Conservation (phyloP, 73 alveolate species). For the Paramecium sonneborni region DNA sequence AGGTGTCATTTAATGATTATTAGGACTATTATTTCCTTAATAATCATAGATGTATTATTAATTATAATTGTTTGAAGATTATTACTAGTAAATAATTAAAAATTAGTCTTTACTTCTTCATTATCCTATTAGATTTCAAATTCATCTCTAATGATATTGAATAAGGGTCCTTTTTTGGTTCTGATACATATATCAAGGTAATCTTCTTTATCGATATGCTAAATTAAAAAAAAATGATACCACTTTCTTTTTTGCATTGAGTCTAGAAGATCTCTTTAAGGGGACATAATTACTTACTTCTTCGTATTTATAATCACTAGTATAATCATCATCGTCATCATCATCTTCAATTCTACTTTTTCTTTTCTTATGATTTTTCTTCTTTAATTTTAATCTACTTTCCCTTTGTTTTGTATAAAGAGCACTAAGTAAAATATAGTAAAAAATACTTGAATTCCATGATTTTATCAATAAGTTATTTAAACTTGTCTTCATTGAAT, state of each 20-base stretch:
- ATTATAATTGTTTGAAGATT: background rate
- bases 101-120: background rate
- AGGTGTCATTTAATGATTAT: background rate
- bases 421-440: background rate
- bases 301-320: background rate
- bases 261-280: slow-evolving; percentile 35
- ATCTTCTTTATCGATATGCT: slow-evolving; percentile 28
- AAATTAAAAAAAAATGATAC: background rate
- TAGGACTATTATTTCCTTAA: background rate
- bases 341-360: slow-evolving; percentile 16
- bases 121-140: slow-evolving; percentile 25
- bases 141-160: slow-evolving; percentile 43
- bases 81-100: background rate
- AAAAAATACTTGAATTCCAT: slow-evolving; percentile 63
- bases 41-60: slow-evolving; percentile 1
- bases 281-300: slow-evolving; percentile 17
- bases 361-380: background rate
- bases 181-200: slow-evolving; percentile 18
- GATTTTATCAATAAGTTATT: slow-evolving; percentile 57
- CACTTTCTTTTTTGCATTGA: slow-evolving; percentile 18
- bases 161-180: slow-evolving; percentile 7
- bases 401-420: slow-evolving; percentile 41
- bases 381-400: slow-evolving; percentile 28
- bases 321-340: slow-evolving; percentile 52
- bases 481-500: slow-evolving; percentile 58